Conservation (phyloP, 352 stramenopile genomes). For the Globisporangium cystogenes region DNA sequence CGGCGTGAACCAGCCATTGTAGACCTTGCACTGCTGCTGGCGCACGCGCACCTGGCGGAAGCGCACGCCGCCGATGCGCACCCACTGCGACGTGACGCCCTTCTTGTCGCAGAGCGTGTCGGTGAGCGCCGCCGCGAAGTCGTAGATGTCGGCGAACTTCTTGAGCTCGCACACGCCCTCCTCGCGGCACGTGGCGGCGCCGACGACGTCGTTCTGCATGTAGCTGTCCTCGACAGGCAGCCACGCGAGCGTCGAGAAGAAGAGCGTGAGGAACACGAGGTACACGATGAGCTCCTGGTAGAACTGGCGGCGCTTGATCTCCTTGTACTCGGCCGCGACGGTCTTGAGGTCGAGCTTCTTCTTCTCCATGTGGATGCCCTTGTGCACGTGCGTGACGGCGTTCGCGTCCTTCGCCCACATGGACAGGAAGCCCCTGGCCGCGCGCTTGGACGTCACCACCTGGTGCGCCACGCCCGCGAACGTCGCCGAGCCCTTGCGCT, state of each 20-base stretch:
- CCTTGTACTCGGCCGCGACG: slow-evolving; percentile 80
- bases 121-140: slow-evolving; percentile 50
- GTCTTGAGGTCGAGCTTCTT: slow-evolving; percentile 80
- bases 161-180: slow-evolving; percentile 78
- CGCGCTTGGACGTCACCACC: slow-evolving; percentile 64
- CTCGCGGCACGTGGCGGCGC: slow-evolving; percentile 67
- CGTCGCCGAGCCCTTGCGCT: slow-evolving; percentile 20
- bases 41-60: slow-evolving; percentile 82
- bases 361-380: slow-evolving; percentile 87
- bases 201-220: slow-evolving; percentile 82
- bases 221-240: slow-evolving; percentile 79
- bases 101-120: slow-evolving; percentile 48
- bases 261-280: slow-evolving; percentile 64
- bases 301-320: slow-evolving; percentile 83
- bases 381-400: slow-evolving; percentile 54
- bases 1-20: slow-evolving; percentile 46
- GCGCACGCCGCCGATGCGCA: slow-evolving; percentile 67
- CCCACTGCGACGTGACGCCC: slow-evolving; percentile 62
- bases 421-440: slow-evolving; percentile 58
- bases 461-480: slow-evolving; percentile 76
- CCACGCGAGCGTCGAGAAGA: slow-evolving; percentile 77
- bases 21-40: slow-evolving; percentile 61
- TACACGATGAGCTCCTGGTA: slow-evolving; percentile 88
- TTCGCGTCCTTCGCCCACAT: slow-evolving; percentile 65
- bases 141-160: slow-evolving; percentile 73